A percentile compares a stretch with the other conserved stretches of the same genome.
phyloP scores from a whole-genome alignment of 2,329 filamentous ascomycete species.

The Pezicula rhizophila region DNA sequence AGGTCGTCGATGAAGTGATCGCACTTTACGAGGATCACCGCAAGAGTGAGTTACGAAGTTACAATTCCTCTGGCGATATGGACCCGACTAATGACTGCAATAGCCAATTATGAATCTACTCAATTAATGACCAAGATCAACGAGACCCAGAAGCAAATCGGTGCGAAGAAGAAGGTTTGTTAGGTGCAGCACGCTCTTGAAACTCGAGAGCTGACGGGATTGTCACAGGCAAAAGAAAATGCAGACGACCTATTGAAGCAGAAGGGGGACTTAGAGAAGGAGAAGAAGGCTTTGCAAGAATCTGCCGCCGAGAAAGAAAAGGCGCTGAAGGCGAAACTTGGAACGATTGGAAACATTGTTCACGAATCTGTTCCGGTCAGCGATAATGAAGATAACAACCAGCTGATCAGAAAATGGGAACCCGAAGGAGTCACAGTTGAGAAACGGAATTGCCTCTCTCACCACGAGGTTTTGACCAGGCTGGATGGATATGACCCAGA shows the following conservation, averaged over 20 bases:
- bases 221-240: slow-evolving; percentile 69
- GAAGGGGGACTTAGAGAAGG: slow-evolving; percentile 71
- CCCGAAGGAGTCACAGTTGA: slow-evolving; percentile 69
- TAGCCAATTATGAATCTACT: slow-evolving; percentile 69
- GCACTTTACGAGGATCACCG: slow-evolving; percentile 79
- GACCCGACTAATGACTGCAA: slow-evolving; percentile 6
- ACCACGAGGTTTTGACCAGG: slow-evolving; percentile 87
- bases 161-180: slow-evolving; percentile 76
- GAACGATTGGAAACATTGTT: slow-evolving; percentile 84
- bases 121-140: slow-evolving; percentile 85
- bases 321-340: slow-evolving; percentile 69
- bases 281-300: slow-evolving; percentile 76
- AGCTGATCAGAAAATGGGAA: slow-evolving; percentile 68
- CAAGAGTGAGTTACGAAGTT: slow-evolving; percentile 46
- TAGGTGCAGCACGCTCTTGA: not conserved
- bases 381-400: slow-evolving; percentile 86
- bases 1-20: slow-evolving; percentile 87
- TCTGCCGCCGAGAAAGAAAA: slow-evolving; percentile 69
- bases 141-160: slow-evolving; percentile 82
- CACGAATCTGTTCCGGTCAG: slow-evolving; percentile 81
- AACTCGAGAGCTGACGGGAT: not conserved
- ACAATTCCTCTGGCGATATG: slow-evolving; percentile 1
- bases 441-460: slow-evolving; percentile 75
- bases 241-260: slow-evolving; percentile 72
- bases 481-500: slow-evolving; percentile 91